Evolutionary conservation across 106 monocot species (phyloP).

Genomic region (Dactylorhiza incarnata): DNA sequence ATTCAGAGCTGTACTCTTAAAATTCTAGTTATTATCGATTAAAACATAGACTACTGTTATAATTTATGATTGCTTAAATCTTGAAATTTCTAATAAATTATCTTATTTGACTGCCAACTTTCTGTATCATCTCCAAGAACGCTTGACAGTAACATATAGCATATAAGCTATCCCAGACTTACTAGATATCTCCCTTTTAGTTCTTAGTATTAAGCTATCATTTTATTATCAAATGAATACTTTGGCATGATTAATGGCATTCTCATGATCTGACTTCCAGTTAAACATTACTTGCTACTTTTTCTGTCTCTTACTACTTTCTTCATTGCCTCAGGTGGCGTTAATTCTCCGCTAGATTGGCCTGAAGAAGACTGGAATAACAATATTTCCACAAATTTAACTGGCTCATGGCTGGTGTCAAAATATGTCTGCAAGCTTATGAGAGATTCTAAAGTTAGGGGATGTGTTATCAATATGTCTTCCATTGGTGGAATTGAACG

Average conservation of each 20-base stretch:
- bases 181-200: neutral
- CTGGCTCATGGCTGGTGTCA: constrained; percentile 64
- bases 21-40: neutral
- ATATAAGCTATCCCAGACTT: neutral
- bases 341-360: constrained; percentile 55
- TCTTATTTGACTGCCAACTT: neutral
- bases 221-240: neutral
- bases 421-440: constrained; percentile 55
- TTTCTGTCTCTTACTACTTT: neutral
- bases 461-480: constrained; percentile 64
- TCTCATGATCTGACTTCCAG: neutral
- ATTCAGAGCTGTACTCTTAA: neutral
- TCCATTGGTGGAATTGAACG: constrained; percentile 48
- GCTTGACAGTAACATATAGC: neutral
- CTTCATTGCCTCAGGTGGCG: constrained; percentile 25
- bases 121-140: neutral
- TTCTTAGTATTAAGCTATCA: neutral
- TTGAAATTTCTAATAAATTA: neutral
- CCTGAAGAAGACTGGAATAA: constrained; percentile 57
- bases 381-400: constrained; percentile 44
- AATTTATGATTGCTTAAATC: neutral
- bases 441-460: constrained; percentile 50
- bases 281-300: neutral
- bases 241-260: neutral
- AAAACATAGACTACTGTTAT: neutral